Percentiles rank a stretch among this genome's conserved stretches.
These are phyloP conservation scores for Westerdykella ornata DNA, from an alignment of 2,329 filamentous ascomycete genomes.

Conservation along the genomic window DNA sequence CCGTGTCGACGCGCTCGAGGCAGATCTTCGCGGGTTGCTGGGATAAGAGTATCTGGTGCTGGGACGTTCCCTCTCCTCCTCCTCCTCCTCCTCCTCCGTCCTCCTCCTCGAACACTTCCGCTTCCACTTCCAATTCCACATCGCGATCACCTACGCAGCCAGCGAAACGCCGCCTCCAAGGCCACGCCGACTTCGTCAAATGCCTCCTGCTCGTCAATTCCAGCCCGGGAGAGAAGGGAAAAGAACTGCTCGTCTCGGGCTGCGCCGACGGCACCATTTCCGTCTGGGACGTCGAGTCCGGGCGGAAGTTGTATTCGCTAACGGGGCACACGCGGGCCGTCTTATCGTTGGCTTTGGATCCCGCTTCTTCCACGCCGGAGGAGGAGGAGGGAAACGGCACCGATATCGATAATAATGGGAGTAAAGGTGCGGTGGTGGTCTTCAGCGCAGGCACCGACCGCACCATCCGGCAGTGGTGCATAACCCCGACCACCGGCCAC, in stretches of 20 bases:
- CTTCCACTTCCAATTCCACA: no score
- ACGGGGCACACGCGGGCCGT: slow-evolving; percentile 74
- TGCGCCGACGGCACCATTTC: slow-evolving; percentile 48
- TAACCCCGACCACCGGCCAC: slow-evolving; percentile 42
- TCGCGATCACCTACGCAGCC: no score
- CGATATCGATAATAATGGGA: slow-evolving; percentile 28
- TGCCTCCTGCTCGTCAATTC: slow-evolving; percentile 59
- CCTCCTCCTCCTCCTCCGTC: no score
- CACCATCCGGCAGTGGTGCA: slow-evolving; percentile 67
- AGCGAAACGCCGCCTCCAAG: slow-evolving; percentile 56
- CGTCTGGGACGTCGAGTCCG: slow-evolving; percentile 70
- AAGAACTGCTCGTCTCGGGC: slow-evolving; percentile 48
- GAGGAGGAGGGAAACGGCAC: slow-evolving; percentile 13
- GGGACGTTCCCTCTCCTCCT: slow-evolving; percentile 45
- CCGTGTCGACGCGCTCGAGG: slow-evolving; percentile 22
- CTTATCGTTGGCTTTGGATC: slow-evolving; percentile 71
- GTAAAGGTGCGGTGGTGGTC: slow-evolving; percentile 45
- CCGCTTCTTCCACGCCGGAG: slow-evolving; percentile 33
- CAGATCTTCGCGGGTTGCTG: slow-evolving; percentile 82
- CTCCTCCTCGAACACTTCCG: no score
- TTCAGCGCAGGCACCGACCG: slow-evolving; percentile 63
- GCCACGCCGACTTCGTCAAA: slow-evolving; percentile 90
- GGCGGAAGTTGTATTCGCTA: slow-evolving; percentile 64
- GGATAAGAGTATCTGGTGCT: slow-evolving; percentile 90
- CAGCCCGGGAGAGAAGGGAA: slow-evolving; percentile 39